Evolutionary conservation across 139 green algal genomes (phyloP).

Genomic region (Eudorina sp.): DNA sequence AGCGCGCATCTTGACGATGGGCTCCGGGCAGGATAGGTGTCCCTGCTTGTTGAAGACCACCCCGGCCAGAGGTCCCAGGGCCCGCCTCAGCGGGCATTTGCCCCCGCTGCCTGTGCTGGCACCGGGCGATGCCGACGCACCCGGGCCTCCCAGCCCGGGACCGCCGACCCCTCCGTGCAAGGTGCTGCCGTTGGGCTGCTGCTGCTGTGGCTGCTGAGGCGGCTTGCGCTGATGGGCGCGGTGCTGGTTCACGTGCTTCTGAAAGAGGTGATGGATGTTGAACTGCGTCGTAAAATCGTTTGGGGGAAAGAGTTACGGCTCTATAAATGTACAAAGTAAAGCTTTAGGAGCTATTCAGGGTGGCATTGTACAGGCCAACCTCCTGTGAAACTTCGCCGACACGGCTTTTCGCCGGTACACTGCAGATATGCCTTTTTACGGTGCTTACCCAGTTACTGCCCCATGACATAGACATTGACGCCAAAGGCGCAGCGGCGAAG

Average conservation of each 20-base stretch:
- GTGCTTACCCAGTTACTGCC: constrained; percentile 42
- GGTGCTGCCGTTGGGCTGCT: neutral
- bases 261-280: constrained; percentile 46
- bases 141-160: constrained; percentile 21
- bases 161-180: neutral
- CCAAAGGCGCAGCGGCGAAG: constrained; percentile 1
- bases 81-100: constrained; percentile 62
- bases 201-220: constrained; percentile 11
- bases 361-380: too few species aligned
- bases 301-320: too few species aligned
- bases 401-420: constrained; percentile 14
- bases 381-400: too few species aligned
- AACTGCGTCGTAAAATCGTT: constrained; percentile 33
- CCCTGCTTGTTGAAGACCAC: constrained; percentile 60
- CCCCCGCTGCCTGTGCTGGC: neutral
- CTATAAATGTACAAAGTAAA: too few species aligned
- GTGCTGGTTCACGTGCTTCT: constrained; percentile 44
- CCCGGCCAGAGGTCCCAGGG: constrained; percentile 69
- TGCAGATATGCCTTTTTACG: neutral
- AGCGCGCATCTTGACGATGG: constrained; percentile 82
- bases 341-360: too few species aligned
- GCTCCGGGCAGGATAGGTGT: constrained; percentile 78
- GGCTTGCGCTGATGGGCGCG: constrained; percentile 25
- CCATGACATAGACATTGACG: constrained; percentile 48
- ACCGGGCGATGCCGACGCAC: neutral